Conservation (phyloP, 1,284 basidiomycete genomes). For the Ustilago tritici region DNA sequence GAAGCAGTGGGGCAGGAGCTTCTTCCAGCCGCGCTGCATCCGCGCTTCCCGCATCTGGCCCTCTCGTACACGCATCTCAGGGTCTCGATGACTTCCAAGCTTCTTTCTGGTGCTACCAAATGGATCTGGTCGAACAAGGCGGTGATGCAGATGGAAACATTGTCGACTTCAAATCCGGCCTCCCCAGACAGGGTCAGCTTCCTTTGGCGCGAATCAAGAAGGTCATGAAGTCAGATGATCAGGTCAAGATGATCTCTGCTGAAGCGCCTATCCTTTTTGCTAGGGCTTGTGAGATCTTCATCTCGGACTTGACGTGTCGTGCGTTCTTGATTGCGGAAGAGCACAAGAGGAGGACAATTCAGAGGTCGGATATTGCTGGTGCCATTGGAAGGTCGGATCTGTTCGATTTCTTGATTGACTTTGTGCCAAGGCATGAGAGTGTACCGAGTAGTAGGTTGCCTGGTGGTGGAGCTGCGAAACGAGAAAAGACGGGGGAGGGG, state of each 20-base stretch:
- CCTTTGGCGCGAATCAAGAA: slow-evolving; percentile 69
- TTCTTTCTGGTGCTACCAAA: slow-evolving; percentile 64
- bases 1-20: slow-evolving; percentile 11
- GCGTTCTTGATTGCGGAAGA: slow-evolving; percentile 68
- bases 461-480: slow-evolving; percentile 44
- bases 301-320: slow-evolving; percentile 68
- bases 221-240: slow-evolving; percentile 69
- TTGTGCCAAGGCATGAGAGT: slow-evolving; percentile 64
- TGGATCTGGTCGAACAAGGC: slow-evolving; percentile 63
- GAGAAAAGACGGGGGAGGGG: slow-evolving; percentile 51
- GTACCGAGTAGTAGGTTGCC: slow-evolving; percentile 50
- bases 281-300: slow-evolving; percentile 69
- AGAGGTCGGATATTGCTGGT: slow-evolving; percentile 65
- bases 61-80: slow-evolving; percentile 48
- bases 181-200: slow-evolving; percentile 60
- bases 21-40: slow-evolving; percentile 32
- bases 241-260: slow-evolving; percentile 69
- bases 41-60: slow-evolving; percentile 30
- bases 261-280: slow-evolving; percentile 69
- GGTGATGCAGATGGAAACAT: slow-evolving; percentile 59
- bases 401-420: slow-evolving; percentile 69
- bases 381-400: slow-evolving; percentile 66
- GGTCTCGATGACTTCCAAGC: slow-evolving; percentile 59
- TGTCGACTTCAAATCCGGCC: slow-evolving; percentile 61
- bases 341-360: slow-evolving; percentile 66